These are phyloP conservation scores for Coemansia sp. DNA, from an alignment of 192 early-diverging fungal genomes.

Conservation along the genomic window DNA sequence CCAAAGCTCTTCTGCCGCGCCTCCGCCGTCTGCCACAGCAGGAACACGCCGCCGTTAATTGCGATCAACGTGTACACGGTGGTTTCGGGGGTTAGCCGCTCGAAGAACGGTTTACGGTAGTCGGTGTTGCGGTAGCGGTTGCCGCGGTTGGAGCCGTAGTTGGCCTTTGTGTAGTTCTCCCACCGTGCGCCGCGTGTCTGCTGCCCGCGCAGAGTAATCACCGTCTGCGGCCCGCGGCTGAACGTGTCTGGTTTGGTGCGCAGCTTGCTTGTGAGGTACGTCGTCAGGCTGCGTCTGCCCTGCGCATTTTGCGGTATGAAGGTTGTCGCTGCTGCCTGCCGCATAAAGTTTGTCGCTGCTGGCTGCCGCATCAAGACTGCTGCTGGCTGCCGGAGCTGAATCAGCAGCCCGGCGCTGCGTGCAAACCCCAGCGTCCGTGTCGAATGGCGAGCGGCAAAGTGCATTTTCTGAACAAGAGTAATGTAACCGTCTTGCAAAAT, in stretches of 20 bases:
- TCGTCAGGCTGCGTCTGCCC: too few relatives aligned
- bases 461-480: too few relatives aligned
- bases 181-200: constrained; percentile 40
- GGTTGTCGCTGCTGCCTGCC: not conserved
- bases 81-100: constrained; percentile 22
- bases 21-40: constrained; percentile 31
- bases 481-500: too few relatives aligned
- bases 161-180: constrained; percentile 45
- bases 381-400: not conserved
- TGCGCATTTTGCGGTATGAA: too few relatives aligned
- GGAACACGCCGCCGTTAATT: constrained; percentile 35
- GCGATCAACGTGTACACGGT: constrained; percentile 34
- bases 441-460: too few relatives aligned
- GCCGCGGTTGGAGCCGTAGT: constrained; percentile 37
- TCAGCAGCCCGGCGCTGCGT: not conserved
- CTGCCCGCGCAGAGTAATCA: constrained; percentile 16
- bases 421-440: too few relatives aligned
- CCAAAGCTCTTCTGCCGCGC: constrained; percentile 12
- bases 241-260: not conserved
- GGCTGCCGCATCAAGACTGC: not conserved
- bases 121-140: constrained; percentile 28
- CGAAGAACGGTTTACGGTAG: constrained; percentile 7
- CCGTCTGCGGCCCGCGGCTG: not conserved
- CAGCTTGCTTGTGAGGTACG: not conserved
- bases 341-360: not conserved